Conservation (phyloP, 108 stramenopile species). For the Stephanodiscus minutulus region DNA sequence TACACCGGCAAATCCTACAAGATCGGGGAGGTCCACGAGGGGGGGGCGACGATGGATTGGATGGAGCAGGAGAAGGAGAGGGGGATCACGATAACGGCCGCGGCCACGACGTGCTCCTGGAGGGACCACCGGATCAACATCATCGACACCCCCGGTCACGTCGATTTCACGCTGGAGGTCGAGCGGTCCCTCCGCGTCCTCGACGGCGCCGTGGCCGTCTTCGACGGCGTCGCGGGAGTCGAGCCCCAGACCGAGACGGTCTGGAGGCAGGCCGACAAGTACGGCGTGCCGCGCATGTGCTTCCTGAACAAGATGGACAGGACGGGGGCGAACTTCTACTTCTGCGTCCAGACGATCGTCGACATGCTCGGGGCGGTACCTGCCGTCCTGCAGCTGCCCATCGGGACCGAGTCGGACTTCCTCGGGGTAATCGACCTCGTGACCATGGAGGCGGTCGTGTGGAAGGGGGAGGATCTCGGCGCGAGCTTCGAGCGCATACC, state of each 20-base stretch:
- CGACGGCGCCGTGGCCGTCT: conserved; percentile 98
- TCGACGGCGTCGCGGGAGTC: conserved; percentile 99
- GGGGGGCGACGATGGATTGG: conserved; percentile 99
- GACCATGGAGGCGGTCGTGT: conserved; percentile 95
- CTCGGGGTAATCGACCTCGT: conserved; percentile 96
- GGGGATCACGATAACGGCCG: conserved; percentile 99
- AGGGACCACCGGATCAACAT: conserved; percentile 95
- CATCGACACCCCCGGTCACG: conserved; percentile 97
- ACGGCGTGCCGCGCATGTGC: conserved; percentile 98
- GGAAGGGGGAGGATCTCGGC: conserved; percentile 96
- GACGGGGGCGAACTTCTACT: conserved; percentile 97
- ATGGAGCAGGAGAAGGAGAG: conserved; percentile 99
- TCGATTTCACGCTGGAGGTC: conserved; percentile 94
- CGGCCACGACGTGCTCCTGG: conserved; percentile 97
- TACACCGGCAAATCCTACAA: conserved; percentile 97
- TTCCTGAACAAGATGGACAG: conserved; percentile 99
- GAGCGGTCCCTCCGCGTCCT: conserved; percentile 98
- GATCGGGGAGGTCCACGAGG: conserved; percentile 98
- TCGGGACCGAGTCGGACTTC: conserved; percentile 92
- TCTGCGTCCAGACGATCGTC: conserved; percentile 93
- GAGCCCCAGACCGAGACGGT: conserved; percentile 99
- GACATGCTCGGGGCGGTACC: conserved; percentile 92
- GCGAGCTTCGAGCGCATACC: conserved; percentile 92
- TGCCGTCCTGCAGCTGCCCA: conserved; percentile 94
- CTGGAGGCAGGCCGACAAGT: conserved; percentile 97